Conservation (phyloP, 1,139 yeast genomes). For the Scheffersomyces titani region DNA sequence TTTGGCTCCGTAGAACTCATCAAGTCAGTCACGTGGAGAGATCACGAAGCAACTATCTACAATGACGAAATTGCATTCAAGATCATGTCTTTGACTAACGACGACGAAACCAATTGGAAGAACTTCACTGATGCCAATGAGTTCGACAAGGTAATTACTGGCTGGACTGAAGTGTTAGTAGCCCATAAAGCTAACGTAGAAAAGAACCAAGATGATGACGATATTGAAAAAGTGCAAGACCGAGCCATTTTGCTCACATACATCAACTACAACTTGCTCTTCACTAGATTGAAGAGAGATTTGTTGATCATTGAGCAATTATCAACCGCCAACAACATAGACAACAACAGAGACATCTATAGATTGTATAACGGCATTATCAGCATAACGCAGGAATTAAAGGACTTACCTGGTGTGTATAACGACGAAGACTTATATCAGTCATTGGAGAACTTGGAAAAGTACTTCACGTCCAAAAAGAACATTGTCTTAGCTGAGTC, state of each 20-base stretch:
- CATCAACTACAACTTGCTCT: constrained; percentile 65
- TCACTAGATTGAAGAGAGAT: constrained; percentile 75
- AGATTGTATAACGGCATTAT: constrained; percentile 54
- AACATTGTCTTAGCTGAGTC: constrained; percentile 49
- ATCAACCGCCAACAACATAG: constrained; percentile 24
- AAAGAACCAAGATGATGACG: constrained; percentile 45
- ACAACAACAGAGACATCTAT: constrained; percentile 44
- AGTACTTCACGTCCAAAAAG: constrained; percentile 49
- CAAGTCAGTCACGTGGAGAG: constrained; percentile 63
- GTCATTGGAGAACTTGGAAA: constrained; percentile 52
- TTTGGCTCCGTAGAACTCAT: constrained; percentile 28
- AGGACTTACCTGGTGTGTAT: constrained; percentile 88
- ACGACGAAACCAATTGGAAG: constrained; percentile 24
- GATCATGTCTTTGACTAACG: constrained; percentile 45
- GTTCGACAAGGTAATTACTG: constrained; percentile 34
- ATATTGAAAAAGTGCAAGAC: constrained; percentile 61
- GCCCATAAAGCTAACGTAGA: constrained; percentile 20
- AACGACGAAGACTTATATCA: constrained; percentile 70
- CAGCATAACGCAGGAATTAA: constrained; percentile 53
- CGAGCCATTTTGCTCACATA: constrained; percentile 76
- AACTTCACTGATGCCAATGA: constrained; percentile 23
- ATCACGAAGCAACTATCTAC: constrained; percentile 64
- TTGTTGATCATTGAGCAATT: constrained; percentile 45
- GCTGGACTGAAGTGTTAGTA: constrained; percentile 42
- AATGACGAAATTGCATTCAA: constrained; percentile 74